Evolutionary conservation across 192 early-diverging fungal genomes (phyloP).

Genomic region (Gigaspora rosea): DNA sequence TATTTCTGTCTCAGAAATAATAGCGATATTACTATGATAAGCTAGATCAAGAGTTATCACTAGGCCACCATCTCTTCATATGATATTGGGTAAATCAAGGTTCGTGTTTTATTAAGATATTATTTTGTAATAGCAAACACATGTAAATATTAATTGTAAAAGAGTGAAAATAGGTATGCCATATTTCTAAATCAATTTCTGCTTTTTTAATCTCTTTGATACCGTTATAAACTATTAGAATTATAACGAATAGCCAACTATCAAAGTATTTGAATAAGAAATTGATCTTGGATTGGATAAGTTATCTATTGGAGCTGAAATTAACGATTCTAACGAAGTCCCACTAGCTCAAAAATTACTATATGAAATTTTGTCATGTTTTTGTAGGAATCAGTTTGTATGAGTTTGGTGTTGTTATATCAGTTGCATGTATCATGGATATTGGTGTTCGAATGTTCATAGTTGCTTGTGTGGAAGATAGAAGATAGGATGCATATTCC

Average conservation of each 20-base stretch:
- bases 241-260: conserved; percentile 56
- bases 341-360: too few species aligned
- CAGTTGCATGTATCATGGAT: too few species aligned
- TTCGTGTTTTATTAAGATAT: background rate
- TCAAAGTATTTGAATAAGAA: conserved; percentile 73
- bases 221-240: conserved; percentile 30
- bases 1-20: too few species aligned
- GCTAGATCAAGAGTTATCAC: conserved; percentile 45
- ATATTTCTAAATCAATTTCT: background rate
- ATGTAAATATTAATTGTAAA: too few species aligned
- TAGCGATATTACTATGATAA: too few species aligned
- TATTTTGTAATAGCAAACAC: background rate
- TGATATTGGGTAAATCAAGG: conserved; percentile 16
- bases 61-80: conserved; percentile 28
- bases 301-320: background rate
- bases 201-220: background rate
- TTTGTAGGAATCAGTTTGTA: too few species aligned
- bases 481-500: too few species aligned
- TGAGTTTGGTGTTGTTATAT: too few species aligned
- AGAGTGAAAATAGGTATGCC: conserved; percentile 2
- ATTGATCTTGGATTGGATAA: conserved; percentile 64
- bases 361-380: too few species aligned
- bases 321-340: too few species aligned
- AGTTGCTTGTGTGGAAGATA: too few species aligned
- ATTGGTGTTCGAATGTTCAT: too few species aligned